Evolutionary conservation across 345 rosid genomes (phyloP).

Genomic region (Salix caprea): DNA sequence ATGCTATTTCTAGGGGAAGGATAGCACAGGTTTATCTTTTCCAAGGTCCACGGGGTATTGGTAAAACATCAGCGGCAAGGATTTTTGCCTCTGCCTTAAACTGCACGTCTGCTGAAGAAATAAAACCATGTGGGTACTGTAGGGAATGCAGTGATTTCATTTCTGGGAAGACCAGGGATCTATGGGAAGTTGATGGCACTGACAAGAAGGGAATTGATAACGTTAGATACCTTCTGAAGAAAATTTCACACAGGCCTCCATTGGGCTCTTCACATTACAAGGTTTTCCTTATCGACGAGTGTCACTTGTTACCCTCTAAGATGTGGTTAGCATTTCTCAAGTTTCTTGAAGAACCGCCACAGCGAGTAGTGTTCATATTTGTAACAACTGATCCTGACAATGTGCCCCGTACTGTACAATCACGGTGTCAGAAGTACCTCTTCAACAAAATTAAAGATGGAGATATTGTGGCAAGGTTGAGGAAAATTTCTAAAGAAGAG

Average conservation of each 20-base stretch:
- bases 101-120: conserved; percentile 60
- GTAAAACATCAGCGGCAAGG: conserved; percentile 84
- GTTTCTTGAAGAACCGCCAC: conserved; percentile 79
- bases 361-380: conserved; percentile 71
- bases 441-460: conserved; percentile 89
- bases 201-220: conserved; percentile 63
- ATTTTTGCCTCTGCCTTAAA: conserved; percentile 85
- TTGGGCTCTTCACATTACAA: conserved; percentile 45
- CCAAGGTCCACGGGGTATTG: conserved; percentile 96
- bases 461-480: conserved; percentile 62
- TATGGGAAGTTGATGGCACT: conserved; percentile 80
- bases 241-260: conserved; percentile 46
- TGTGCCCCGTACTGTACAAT: conserved; percentile 92
- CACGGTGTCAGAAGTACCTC: conserved; percentile 86
- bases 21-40: conserved; percentile 91
- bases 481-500: conserved; percentile 65
- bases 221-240: conserved; percentile 57
- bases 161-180: conserved; percentile 61
- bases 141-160: conserved; percentile 65
- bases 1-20: conserved; percentile 68
- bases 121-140: conserved; percentile 86
- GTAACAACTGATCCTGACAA: conserved; percentile 86
- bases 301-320: conserved; percentile 85
- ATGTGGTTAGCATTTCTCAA: conserved; percentile 87
- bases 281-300: conserved; percentile 81